Base-by-base conservation (phyloP, 169 alveolate genomes). In the Theileria annulata region DNA sequence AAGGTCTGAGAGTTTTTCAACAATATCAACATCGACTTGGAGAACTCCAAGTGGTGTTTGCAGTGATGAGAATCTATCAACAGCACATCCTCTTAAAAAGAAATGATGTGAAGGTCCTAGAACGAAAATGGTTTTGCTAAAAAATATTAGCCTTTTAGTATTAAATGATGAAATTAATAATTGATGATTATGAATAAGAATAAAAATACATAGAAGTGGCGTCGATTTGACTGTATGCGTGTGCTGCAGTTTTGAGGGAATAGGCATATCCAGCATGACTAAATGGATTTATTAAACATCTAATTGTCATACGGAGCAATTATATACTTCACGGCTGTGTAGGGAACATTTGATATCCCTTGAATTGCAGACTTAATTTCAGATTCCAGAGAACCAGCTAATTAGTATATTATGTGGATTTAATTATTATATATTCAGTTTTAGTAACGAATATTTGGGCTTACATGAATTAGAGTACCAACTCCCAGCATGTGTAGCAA, bases 221-320 rank as follows among this genome's bases (percentile, higher is more conserved):
- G 62, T 91, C 79, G 21, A 96, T 87, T 60, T 93, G 86, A 25
- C 87, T 72, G 78, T 94, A 96, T 9, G 97, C 95, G 83, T 91
- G 93, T 10, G 97, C 96, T 59, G 97, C 98, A 35, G 97, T 96
- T 35, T 95, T 93, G 12, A 97, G 97, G 6, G 97, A 85, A 78
- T 94, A 96, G n/a, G 92, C 86, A 79, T 88, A 94, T 13, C 99
- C 99, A 21, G 99, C 99, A 83, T 96, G 99, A 10, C 98, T 90
- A 62, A 12, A 28, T 12, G 19, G 13, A 5, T 59, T 12, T 35
- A 21, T 19, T 4, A 35, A 48, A 10, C 9, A 15, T 2, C 4
- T n/a, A 23, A 37, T 19, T 28, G 25, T 31, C 88, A 19, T 67
- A 84, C 90, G 90, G 90, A 4, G 87, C 63, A 19, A 84, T 77